phyloP scores from a whole-genome alignment of 192 early-diverging fungal species.

The Backusella macrospora region DNA sequence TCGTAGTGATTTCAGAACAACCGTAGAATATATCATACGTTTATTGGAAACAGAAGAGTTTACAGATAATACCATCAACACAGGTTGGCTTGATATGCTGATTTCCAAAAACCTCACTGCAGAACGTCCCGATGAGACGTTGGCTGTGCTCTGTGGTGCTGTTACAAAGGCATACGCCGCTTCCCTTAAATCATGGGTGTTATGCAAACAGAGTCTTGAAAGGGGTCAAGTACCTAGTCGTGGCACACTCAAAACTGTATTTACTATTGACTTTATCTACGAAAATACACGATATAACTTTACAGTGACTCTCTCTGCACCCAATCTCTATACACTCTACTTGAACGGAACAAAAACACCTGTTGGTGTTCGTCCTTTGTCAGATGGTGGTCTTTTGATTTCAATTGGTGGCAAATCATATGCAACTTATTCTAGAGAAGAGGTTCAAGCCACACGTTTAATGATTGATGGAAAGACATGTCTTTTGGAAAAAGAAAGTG shows the following conservation, averaged over 20 bases:
- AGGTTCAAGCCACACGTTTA: slow-evolving; percentile 85
- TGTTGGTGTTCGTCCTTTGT: slow-evolving; percentile 79
- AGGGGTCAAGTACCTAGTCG: slow-evolving; percentile 90
- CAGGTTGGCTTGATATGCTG: slow-evolving; percentile 92
- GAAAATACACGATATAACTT: slow-evolving; percentile 89
- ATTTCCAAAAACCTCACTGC: slow-evolving; percentile 89
- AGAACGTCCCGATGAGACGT: slow-evolving; percentile 85
- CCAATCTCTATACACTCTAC: slow-evolving; percentile 76
- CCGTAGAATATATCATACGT: slow-evolving; percentile 94
- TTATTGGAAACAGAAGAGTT: slow-evolving; percentile 91
- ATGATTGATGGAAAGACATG: slow-evolving; percentile 91
- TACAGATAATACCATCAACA: slow-evolving; percentile 86
- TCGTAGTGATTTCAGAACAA: slow-evolving; percentile 97
- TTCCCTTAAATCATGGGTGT: slow-evolving; percentile 63
- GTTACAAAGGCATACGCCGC: slow-evolving; percentile 78
- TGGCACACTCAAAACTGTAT: slow-evolving; percentile 69
- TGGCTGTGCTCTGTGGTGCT: slow-evolving; percentile 91
- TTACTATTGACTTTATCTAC: slow-evolving; percentile 89
- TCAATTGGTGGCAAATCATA: slow-evolving; percentile 88
- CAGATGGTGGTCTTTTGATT: slow-evolving; percentile 91
- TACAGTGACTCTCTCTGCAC: slow-evolving; percentile 75
- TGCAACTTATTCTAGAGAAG: slow-evolving; percentile 87
- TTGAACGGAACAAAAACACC: slow-evolving; percentile 81
- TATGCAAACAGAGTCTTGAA: slow-evolving; percentile 82
- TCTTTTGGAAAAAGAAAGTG: slow-evolving; percentile 93